Evolutionary conservation across 1,139 yeast species (phyloP).

Genomic region (Pichia inconspicua): DNA sequence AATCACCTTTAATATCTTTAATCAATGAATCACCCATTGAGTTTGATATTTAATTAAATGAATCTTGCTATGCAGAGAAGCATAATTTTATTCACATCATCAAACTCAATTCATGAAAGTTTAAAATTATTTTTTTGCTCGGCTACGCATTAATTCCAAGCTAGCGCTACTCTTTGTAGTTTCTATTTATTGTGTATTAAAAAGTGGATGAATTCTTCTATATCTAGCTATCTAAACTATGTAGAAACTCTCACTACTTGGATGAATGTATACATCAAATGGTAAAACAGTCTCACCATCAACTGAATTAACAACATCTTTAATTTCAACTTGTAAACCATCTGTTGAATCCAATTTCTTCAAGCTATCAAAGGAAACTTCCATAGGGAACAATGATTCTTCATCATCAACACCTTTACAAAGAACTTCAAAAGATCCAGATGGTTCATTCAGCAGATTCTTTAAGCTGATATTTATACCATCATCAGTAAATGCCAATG

Average conservation of each 20-base stretch:
- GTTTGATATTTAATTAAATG: background rate
- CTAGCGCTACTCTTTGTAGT: no score
- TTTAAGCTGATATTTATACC: conserved; percentile 54
- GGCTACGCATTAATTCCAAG: background rate
- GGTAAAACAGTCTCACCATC: conserved; percentile 45
- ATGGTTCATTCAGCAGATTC: conserved; percentile 41
- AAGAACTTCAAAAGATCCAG: conserved; percentile 75
- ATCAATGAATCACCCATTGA: background rate
- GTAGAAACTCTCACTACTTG: conserved; percentile 58
- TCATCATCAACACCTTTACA: conserved; percentile 64
- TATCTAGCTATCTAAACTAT: conserved; percentile 36
- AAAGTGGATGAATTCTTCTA: background rate
- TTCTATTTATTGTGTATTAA: no score
- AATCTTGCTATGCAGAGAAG: background rate
- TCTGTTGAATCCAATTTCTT: conserved; percentile 24
- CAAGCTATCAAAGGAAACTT: conserved; percentile 41
- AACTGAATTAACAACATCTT: conserved; percentile 19
- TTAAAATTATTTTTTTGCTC: background rate
- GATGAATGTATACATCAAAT: conserved; percentile 58
- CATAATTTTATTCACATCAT: no score
- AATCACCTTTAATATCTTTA: background rate
- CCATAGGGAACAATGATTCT: conserved; percentile 85
- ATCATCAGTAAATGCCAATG: conserved; percentile 45
- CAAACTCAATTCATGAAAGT: background rate
- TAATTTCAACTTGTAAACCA: conserved; percentile 22